Conservation (phyloP, 192 early-diverging fungal genomes). For the Oehlia diaphana region DNA sequence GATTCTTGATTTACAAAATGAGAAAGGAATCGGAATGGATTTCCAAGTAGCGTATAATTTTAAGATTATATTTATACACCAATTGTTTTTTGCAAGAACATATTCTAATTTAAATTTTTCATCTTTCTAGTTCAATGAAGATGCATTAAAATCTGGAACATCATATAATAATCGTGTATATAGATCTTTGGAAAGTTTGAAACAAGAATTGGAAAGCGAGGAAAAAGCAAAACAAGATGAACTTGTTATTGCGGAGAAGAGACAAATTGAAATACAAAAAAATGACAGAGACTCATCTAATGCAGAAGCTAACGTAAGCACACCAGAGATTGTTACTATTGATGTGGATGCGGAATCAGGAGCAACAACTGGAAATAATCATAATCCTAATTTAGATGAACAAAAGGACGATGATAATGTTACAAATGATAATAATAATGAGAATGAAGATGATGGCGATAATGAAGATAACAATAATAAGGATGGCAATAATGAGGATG, state of each 20-base stretch:
- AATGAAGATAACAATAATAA: neutral
- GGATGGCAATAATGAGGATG: neutral
- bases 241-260: neutral
- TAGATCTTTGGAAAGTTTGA: slow-evolving; percentile 20
- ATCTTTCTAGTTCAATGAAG: slow-evolving; percentile 29
- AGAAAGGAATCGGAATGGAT: slow-evolving; percentile 39
- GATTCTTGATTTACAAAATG: slow-evolving; percentile 39
- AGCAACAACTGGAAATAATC: neutral
- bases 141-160: slow-evolving; percentile 28
- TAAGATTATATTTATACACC: neutral
- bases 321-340: slow-evolving; percentile 3
- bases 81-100: too few species aligned
- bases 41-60: slow-evolving; percentile 37
- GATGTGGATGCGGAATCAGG: neutral
- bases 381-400: neutral
- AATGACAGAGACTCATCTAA: neutral
- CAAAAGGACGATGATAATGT: neutral
- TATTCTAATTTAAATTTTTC: neutral
- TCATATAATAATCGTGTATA: slow-evolving; percentile 29
- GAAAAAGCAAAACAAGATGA: slow-evolving; percentile 6
- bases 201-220: slow-evolving; percentile 24
- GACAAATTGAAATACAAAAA: neutral
- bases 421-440: neutral
- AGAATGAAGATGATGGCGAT: too few species aligned
- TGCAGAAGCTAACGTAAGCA: neutral